Base-by-base conservation (phyloP, 2,329 filamentous ascomycete species). In the Septoria linicola region DNA sequence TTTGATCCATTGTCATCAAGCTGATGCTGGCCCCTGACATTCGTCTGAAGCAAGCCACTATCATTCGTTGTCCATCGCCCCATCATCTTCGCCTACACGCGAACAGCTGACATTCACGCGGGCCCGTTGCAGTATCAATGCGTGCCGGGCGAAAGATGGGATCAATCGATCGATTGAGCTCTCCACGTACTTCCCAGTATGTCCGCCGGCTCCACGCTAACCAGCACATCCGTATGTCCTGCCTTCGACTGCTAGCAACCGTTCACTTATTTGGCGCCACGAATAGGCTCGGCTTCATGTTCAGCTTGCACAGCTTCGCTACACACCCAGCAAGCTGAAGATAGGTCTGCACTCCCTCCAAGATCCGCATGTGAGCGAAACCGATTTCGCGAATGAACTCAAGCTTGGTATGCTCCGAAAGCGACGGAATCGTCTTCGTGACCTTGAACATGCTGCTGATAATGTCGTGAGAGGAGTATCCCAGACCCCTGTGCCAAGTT, bases 381-480 rank as follows among this genome's bases (percentile, higher is more conserved):
- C 93, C 93, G 71, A 99, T 99, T 73, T 96, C 93, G 74, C 70
- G 55, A 41, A 97, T 95, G 63, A 97, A 99, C 68, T 97, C 92
- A 55, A 99, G 77, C 75, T 96, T 96, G 13, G 90, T 84, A 70
- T 97, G 90, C 73, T 99, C 93, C 60, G 89, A 93, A 50, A 99
- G 75, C 1, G 87, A 89, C 1, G 89, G 88, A 53, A 97, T 90
- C 1, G 90, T 95, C 77, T 97, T 99, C 39, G 93, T 97, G 54
- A 99, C 93, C 66, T 87, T 85, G 78, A 99, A 97, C 93, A 99
- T 99, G 55, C 92, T 99, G 73, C 88, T 95, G 71, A 99, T 95
- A 63, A 99, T 96, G 70, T 99, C 93, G 74, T 99, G 92, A 63
- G 89, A 95, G n/a, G 89, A 96, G 74, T 99, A 99, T 11, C 93